Conservation (phyloP, 352 stramenopile genomes). For the Phytopythium mirpurense region DNA sequence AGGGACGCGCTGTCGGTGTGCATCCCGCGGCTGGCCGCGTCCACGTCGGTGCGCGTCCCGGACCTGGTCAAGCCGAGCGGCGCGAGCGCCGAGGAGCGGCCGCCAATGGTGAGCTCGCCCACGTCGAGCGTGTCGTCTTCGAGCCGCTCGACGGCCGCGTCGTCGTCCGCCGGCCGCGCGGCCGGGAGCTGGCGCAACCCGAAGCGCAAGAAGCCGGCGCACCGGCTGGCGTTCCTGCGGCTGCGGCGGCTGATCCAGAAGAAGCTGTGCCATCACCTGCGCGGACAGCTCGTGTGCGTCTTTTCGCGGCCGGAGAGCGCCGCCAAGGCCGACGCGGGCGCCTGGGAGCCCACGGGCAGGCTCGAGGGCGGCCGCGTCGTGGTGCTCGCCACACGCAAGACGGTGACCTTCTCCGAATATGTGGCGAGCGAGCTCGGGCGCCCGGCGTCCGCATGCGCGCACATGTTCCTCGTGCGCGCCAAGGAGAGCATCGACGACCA, state of each 20-base stretch:
- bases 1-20: constrained; percentile 33
- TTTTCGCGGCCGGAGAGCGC: constrained; percentile 15
- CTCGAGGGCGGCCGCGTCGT: constrained; percentile 58
- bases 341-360: constrained; percentile 40
- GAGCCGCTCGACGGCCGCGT: neutral
- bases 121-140: constrained; percentile 5
- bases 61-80: constrained; percentile 14
- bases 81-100: neutral
- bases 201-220: constrained; percentile 22
- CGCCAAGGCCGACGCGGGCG: constrained; percentile 1
- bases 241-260: constrained; percentile 69
- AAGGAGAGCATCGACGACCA: constrained; percentile 69
- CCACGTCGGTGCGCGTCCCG: constrained; percentile 21
- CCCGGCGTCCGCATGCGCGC: constrained; percentile 49
- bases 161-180: neutral
- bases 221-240: constrained; percentile 37
- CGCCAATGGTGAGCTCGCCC: neutral
- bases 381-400: constrained; percentile 39
- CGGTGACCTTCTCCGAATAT: constrained; percentile 57
- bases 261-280: constrained; percentile 58
- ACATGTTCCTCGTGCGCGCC: constrained; percentile 59
- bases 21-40: constrained; percentile 25
- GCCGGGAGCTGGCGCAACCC: constrained; percentile 9
- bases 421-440: constrained; percentile 37
- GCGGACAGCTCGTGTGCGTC: constrained; percentile 55